Base-by-base conservation (phyloP, 345 rosid genomes). In the Lepidium didymum region DNA sequence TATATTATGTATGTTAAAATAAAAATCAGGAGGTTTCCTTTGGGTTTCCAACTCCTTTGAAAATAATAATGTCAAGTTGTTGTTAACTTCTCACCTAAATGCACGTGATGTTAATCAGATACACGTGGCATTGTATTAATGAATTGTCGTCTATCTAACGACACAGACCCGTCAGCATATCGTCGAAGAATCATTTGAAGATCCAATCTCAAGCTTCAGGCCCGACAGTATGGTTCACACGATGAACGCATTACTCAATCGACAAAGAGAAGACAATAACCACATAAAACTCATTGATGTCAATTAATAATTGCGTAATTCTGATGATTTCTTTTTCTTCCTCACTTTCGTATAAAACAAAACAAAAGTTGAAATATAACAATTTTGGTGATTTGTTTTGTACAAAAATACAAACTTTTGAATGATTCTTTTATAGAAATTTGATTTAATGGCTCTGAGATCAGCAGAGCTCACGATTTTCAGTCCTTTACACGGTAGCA, bases 401-500 rank as follows among this genome's bases (percentile, higher is more conserved):
- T 5, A 1, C 27, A 4, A 2, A 25, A 36, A 25, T 53, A 72
- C 19, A 23, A 9, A 12, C 18, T 7, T 64, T 25, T 9, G 23
- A 49, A 72, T 38, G 61, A 65, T 50, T 35, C 27, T 13, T 15
- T 44, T 59, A 10, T 25, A 16, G 36, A 40, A 19, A 23, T 46
- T 46, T 47, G 14, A 29, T 49, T 38, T 35, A 16, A 70, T 78
- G 85, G 78, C 73, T 44, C 64, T 81, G 74, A 68, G 56, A 50
- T 40, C 69, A 51, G 56, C 70, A 64, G 61, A 52, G 61, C 56
- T 73, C 15, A 21, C 38, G 15, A 70, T 73, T 33, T 43, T 43
- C 21, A 74, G 38, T 38, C 80, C 59, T 71, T 79, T 79, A 42
- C 49, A 68, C 52, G 80, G 83, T 82, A 73, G 60, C 58, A 50